Percentiles rank a stretch among this genome's conserved stretches.
phyloP scores from a whole-genome alignment of 352 stramenopile genomes.

The Pythium monospermum region DNA sequence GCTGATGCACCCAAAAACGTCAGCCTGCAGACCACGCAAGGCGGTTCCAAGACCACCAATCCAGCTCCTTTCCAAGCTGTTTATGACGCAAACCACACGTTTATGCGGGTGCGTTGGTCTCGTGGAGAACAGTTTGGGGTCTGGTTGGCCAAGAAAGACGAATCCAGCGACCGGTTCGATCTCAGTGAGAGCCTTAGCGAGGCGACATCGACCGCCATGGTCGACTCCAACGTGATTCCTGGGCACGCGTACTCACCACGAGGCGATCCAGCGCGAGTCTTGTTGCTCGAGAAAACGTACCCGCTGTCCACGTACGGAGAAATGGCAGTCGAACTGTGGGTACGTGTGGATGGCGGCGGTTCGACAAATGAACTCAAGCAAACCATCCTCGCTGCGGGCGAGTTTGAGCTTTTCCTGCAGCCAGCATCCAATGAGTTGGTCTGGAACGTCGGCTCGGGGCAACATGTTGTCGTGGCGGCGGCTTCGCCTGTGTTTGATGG shows the following conservation, averaged over 20 bases:
- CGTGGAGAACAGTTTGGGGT: constrained; percentile 77
- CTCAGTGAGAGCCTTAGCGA: constrained; percentile 30
- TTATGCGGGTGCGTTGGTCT: constrained; percentile 80
- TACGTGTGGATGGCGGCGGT: constrained; percentile 30
- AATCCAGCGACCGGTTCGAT: constrained; percentile 30
- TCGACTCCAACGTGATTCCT: constrained; percentile 38
- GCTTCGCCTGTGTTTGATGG: constrained; percentile 31
- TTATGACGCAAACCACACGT: constrained; percentile 50
- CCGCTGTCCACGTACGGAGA: constrained; percentile 54
- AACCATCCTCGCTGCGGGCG: constrained; percentile 54
- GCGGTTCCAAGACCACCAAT: constrained; percentile 52
- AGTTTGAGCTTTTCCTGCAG: constrained; percentile 50
- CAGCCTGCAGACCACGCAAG: constrained; percentile 25
- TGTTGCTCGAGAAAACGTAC: constrained; percentile 58
- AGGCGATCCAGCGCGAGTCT: constrained; percentile 36
- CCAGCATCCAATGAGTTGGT: constrained; percentile 33
- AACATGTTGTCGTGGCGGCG: constrained; percentile 26
- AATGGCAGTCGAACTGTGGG: constrained; percentile 67
- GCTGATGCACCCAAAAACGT: constrained; percentile 42
- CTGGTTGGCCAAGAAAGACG: constrained; percentile 62
- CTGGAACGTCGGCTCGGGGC: constrained; percentile 43
- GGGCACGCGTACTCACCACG: constrained; percentile 52
- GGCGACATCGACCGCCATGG: constrained; percentile 39
- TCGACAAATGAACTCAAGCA: constrained; percentile 20
- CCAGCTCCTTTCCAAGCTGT: constrained; percentile 65